Evolutionary conservation across 257 asterid genomes (phyloP).

Genomic region (Eucommia ulmoides): DNA sequence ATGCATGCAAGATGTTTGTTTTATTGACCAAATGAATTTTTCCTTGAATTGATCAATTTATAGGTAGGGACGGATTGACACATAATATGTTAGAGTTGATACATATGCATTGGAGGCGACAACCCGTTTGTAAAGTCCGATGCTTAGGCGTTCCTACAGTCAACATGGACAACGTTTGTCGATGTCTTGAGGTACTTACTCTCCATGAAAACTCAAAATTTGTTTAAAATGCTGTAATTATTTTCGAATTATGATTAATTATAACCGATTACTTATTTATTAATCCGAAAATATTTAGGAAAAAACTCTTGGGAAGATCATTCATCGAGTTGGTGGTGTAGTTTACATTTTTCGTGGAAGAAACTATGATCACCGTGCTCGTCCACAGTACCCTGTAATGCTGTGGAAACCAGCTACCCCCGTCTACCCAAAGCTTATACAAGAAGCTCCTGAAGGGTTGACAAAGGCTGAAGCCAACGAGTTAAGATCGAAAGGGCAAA

Average conservation of each 20-base stretch:
- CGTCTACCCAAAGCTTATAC: slow-evolving; percentile 94
- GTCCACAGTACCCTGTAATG: slow-evolving; percentile 81
- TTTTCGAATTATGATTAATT: too few species aligned
- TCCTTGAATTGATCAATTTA: too few species aligned
- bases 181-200: slow-evolving; percentile 62
- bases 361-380: slow-evolving; percentile 59
- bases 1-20: too few species aligned
- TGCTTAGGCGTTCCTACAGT: slow-evolving; percentile 97
- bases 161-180: slow-evolving; percentile 80
- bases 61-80: slow-evolving; percentile 96
- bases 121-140: slow-evolving; percentile 91
- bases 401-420: slow-evolving; percentile 99
- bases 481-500: slow-evolving; percentile 58
- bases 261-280: too few species aligned
- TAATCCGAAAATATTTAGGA: too few species aligned
- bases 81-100: slow-evolving; percentile 98
- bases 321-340: slow-evolving; percentile 74
- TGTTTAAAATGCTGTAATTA: too few species aligned
- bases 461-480: slow-evolving; percentile 80
- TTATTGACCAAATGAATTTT: too few species aligned
- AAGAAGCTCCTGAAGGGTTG: slow-evolving; percentile 91
- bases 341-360: slow-evolving; percentile 89
- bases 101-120: slow-evolving; percentile 92
- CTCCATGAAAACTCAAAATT: too few species aligned
- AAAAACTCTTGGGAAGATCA: slow-evolving; percentile 75